A percentile compares a stretch with the other conserved stretches of the same genome.
Conservation (phyloP, 192 early-diverging fungal genomes). For the Backusella psychrophila region DNA sequence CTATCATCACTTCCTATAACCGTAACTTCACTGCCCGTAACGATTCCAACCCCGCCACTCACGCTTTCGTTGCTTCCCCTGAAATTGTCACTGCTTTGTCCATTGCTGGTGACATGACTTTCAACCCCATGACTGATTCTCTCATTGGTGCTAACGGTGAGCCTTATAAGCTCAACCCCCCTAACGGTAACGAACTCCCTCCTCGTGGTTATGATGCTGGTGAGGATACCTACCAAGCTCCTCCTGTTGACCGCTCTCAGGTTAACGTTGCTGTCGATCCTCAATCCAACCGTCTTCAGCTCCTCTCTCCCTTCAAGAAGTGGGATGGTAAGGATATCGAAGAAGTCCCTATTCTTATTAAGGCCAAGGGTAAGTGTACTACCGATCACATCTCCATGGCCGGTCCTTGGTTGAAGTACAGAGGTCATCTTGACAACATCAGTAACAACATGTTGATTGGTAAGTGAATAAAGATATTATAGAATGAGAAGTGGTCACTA, state of each 20-base stretch:
- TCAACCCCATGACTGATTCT: constrained; percentile 93
- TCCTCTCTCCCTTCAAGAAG: constrained; percentile 79
- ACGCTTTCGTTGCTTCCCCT: constrained; percentile 94
- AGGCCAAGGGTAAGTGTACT: constrained; percentile 98
- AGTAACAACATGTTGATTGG: constrained; percentile 99
- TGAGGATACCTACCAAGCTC: constrained; percentile 92
- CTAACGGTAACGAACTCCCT: constrained; percentile 87
- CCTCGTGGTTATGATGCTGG: constrained; percentile 93
- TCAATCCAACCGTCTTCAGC: constrained; percentile 88
- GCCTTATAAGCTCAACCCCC: constrained; percentile 89
- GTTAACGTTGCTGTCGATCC: constrained; percentile 80
- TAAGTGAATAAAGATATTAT: neutral
- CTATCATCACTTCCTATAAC: constrained; percentile 99
- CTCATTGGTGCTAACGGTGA: constrained; percentile 86
- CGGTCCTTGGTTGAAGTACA: constrained; percentile 91
- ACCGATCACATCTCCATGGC: constrained; percentile 98
- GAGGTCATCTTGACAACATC: constrained; percentile 98
- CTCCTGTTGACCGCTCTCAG: constrained; percentile 76
- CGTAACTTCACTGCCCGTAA: constrained; percentile 99
- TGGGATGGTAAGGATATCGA: constrained; percentile 91
- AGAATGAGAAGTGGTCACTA: neutral
- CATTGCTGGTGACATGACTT: constrained; percentile 88
- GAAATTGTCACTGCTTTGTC: constrained; percentile 94
- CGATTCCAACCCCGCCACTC: constrained; percentile 96
- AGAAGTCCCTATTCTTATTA: constrained; percentile 86